phyloP scores from a whole-genome alignment of 2,329 filamentous ascomycete genomes.

The Cladosporium sp. region DNA sequence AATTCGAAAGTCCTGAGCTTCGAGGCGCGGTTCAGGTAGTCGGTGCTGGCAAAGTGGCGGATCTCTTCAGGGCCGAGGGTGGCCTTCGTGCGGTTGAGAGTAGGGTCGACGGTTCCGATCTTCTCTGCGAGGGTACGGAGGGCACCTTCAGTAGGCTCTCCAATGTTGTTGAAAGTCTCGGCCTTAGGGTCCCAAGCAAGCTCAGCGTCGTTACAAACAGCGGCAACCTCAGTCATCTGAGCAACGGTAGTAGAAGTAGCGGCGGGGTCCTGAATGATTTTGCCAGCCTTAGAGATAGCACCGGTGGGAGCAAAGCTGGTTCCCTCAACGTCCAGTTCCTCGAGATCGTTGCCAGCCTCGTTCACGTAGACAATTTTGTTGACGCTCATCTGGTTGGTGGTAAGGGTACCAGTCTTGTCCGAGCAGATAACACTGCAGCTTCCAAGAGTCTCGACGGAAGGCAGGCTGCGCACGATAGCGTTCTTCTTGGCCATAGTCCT shows the following conservation, averaged over 20 bases:
- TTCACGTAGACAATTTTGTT: slow-evolving; percentile 85
- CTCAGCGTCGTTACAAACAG: slow-evolving; percentile 84
- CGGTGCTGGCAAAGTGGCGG: slow-evolving; percentile 76
- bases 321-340: slow-evolving; percentile 85
- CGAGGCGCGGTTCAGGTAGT: slow-evolving; percentile 73
- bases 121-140: slow-evolving; percentile 90
- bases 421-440: slow-evolving; percentile 99
- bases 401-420: slow-evolving; percentile 97
- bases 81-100: slow-evolving; percentile 50
- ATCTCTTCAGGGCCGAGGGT: slow-evolving; percentile 52
- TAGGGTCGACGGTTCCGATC: slow-evolving; percentile 73
- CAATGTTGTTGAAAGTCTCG: slow-evolving; percentile 73
- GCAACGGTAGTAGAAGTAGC: slow-evolving; percentile 70
- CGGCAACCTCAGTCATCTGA: slow-evolving; percentile 67
- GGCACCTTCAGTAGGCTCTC: slow-evolving; percentile 93
- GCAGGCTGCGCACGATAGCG: slow-evolving; percentile 90
- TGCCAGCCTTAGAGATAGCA: slow-evolving; percentile 62
- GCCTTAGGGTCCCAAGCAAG: slow-evolving; percentile 77
- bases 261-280: slow-evolving; percentile 63
- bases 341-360: slow-evolving; percentile 67
- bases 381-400: slow-evolving; percentile 99
- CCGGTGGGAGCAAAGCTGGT: slow-evolving; percentile 88
- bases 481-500: slow-evolving; percentile 99
- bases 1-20: slow-evolving; percentile 91
- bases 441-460: slow-evolving; percentile 94